These are phyloP conservation scores for Pisolithus sp. DNA, from an alignment of 768 basidiomycete species.

Conservation along the genomic window DNA sequence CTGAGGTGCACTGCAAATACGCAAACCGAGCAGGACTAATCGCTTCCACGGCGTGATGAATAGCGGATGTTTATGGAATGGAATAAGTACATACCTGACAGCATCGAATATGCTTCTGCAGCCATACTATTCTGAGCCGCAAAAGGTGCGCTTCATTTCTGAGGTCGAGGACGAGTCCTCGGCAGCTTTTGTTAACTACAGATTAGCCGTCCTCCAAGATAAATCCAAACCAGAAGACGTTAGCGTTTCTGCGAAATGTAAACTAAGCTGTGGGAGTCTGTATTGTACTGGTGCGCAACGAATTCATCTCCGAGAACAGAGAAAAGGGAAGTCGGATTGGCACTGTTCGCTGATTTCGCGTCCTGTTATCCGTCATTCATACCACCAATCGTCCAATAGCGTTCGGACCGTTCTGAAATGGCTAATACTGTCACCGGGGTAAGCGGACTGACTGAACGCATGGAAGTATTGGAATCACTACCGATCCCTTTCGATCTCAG, in stretches of 20 bases:
- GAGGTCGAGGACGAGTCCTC: too few species aligned
- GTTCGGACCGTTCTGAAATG: constrained; percentile 13
- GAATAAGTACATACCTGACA: too few species aligned
- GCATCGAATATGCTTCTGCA: constrained; percentile 24
- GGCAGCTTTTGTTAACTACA: too few species aligned
- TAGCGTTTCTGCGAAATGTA: constrained; percentile 26
- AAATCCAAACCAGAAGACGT: constrained; percentile 1
- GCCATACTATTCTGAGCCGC: constrained; percentile 20
- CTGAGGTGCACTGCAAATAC: too few species aligned
- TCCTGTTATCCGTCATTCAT: constrained; percentile 9
- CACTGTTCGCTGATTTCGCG: constrained; percentile 6
- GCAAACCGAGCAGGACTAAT: constrained; percentile 8
- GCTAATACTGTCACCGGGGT: constrained; percentile 5
- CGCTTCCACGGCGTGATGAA: constrained; percentile 18
- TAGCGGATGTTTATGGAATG: constrained; percentile 5
- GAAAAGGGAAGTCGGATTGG: constrained; percentile 28
- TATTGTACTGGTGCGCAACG: constrained; percentile 20
- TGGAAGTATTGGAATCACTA: constrained; percentile 4
- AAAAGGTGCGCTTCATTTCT: background rate
- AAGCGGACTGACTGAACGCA: constrained; percentile 25
- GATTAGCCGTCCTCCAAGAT: background rate
- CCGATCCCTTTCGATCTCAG: constrained; percentile 13
- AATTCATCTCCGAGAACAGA: constrained; percentile 19
- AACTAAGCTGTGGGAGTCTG: constrained; percentile 19
- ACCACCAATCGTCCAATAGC: constrained; percentile 19